Evolutionary conservation across 768 basidiomycete species (phyloP).

Genomic region (Austroboletus festivus): DNA sequence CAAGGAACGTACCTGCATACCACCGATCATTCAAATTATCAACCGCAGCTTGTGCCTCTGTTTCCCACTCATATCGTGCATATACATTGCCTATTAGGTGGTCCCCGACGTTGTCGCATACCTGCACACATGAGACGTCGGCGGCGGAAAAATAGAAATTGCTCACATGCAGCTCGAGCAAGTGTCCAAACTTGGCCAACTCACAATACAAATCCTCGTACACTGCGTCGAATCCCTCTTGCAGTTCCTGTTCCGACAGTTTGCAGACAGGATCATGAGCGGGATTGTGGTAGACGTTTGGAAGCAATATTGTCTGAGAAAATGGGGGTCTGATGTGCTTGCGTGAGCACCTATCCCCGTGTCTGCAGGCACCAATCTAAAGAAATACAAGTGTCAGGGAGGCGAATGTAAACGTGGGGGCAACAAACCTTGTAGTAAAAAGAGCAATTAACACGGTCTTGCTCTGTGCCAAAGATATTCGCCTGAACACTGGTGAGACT

Average conservation of each 20-base stretch:
- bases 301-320: conserved; percentile 93
- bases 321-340: conserved; percentile 98
- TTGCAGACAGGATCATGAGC: conserved; percentile 90
- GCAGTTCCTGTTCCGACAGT: conserved; percentile 80
- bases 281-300: conserved; percentile 98
- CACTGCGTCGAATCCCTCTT: conserved; percentile 91
- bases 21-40: conserved; percentile 93
- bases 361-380: conserved; percentile 96
- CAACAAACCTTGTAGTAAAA: conserved; percentile 90
- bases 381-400: conserved; percentile 6
- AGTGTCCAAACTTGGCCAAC: conserved; percentile 89
- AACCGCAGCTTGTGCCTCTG: conserved; percentile 91
- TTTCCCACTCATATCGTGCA: conserved; percentile 98
- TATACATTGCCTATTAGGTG: conserved; percentile 98
- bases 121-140: conserved; percentile 38
- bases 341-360: conserved; percentile 96
- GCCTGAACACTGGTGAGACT: conserved; percentile 46
- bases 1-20: conserved; percentile 76
- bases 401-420: background rate
- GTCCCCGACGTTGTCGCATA: conserved; percentile 99
- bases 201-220: conserved; percentile 96
- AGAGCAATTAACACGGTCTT: conserved; percentile 96
- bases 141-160: background rate
- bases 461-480: conserved; percentile 94
- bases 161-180: conserved; percentile 90